These are phyloP conservation scores for Lactarius psammicola DNA, from an alignment of 768 basidiomycete genomes.

Conservation along the genomic window DNA sequence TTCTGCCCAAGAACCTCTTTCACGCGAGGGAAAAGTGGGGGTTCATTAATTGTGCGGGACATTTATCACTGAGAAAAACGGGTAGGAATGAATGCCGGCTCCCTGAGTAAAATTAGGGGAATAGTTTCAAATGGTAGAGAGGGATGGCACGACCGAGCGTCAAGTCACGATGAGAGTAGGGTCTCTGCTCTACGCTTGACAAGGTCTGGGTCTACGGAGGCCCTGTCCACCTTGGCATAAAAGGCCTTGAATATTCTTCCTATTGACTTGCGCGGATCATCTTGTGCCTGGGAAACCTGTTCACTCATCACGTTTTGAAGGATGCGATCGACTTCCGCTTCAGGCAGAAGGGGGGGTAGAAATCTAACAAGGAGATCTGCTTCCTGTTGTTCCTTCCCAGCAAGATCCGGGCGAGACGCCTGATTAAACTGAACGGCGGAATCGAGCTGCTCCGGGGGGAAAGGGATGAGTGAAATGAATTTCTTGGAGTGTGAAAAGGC, in stretches of 20 bases:
- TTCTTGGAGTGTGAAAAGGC: conserved; percentile 32
- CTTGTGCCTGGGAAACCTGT: conserved; percentile 32
- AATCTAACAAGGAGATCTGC: conserved; percentile 53
- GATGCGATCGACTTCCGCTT: conserved; percentile 51
- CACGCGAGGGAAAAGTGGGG: neutral
- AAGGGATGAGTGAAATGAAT: conserved; percentile 1
- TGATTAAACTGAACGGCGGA: conserved; percentile 54
- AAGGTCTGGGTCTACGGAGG: conserved; percentile 52
- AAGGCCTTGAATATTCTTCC: conserved; percentile 62
- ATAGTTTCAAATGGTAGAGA: neutral
- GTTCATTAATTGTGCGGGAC: neutral
- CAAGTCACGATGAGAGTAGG: conserved; percentile 35
- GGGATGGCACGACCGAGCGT: neutral
- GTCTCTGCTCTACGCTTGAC: conserved; percentile 53
- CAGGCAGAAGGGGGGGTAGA: conserved; percentile 60
- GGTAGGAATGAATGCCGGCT: neutral
- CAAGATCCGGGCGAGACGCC: conserved; percentile 64
- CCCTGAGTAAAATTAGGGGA: neutral
- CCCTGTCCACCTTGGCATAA: conserved; percentile 59
- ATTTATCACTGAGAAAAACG: neutral
- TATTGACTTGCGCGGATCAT: conserved; percentile 38
- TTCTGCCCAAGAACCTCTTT: neutral
- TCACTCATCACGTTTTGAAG: conserved; percentile 44
- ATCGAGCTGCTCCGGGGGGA: conserved; percentile 46
- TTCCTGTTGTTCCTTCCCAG: conserved; percentile 59